phyloP scores from a whole-genome alignment of 2,329 filamentous ascomycete species.

The Chrysosporium keratinophilum region DNA sequence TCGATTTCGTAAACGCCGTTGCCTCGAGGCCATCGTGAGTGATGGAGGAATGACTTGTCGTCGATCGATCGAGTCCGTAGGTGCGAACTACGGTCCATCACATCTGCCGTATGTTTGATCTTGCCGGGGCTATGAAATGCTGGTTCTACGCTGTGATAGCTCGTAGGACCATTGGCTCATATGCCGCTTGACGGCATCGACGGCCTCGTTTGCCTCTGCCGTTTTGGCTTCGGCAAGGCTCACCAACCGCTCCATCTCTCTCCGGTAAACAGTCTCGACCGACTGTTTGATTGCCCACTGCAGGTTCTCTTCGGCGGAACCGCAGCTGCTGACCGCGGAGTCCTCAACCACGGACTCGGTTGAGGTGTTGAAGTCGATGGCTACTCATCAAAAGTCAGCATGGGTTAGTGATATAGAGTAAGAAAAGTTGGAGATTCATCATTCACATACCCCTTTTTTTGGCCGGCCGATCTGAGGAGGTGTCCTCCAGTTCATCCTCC shows the following conservation, averaged over 20 bases:
- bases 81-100: background rate
- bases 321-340: constrained; percentile 2
- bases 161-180: constrained; percentile 6
- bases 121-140: constrained; percentile 6
- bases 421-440: background rate
- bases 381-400: background rate
- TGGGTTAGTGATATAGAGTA: background rate
- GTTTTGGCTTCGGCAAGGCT: constrained; percentile 48
- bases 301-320: constrained; percentile 16
- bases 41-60: background rate
- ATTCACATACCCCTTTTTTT: background rate
- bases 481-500: constrained; percentile 3
- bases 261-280: constrained; percentile 45
- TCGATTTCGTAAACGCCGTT: too few relatives aligned
- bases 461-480: background rate
- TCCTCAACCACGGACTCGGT: background rate
- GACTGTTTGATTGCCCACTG: constrained; percentile 21
- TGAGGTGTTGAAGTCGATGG: background rate
- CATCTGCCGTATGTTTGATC: background rate
- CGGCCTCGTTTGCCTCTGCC: constrained; percentile 32
- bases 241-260: constrained; percentile 48
- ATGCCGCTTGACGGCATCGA: constrained; percentile 17
- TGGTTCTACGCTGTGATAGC: constrained; percentile 9
- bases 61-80: too few relatives aligned
- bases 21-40: too few relatives aligned